Conservation (phyloP, 306 rosid genomes). For the Acacia confusa region DNA sequence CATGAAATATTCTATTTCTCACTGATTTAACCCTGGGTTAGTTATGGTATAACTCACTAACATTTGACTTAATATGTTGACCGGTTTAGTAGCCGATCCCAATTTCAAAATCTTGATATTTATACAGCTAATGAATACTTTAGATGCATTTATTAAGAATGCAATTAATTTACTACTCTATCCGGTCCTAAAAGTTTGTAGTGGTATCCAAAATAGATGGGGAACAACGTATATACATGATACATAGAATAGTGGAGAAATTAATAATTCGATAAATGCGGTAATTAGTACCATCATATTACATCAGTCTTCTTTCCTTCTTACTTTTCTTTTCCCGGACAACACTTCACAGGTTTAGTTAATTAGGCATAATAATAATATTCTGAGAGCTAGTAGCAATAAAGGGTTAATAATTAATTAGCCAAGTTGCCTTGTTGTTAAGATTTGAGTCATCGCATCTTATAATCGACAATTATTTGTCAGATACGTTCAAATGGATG, state of each 20-base stretch:
- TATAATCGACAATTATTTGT: conserved; percentile 40
- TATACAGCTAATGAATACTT: neutral
- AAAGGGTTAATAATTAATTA: conserved; percentile 19
- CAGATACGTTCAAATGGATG: conserved; percentile 65
- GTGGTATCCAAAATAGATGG: neutral
- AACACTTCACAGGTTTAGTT: conserved; percentile 8
- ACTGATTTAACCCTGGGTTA: too few relatives aligned
- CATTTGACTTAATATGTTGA: too few relatives aligned
- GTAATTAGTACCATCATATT: conserved; percentile 4
- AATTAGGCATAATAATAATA: neutral
- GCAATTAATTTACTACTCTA: neutral
- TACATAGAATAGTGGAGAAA: neutral
- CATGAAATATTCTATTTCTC: too few relatives aligned
- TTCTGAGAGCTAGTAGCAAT: conserved; percentile 10
- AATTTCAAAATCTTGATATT: too few relatives aligned
- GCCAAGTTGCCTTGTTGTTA: conserved; percentile 37
- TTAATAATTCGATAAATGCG: neutral
- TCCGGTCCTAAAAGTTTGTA: too few relatives aligned
- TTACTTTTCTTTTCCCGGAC: neutral
- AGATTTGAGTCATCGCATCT: conserved; percentile 43
- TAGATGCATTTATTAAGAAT: neutral
- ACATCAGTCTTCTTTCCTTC: neutral
- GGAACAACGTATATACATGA: neutral
- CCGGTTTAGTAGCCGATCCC: too few relatives aligned
- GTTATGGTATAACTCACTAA: too few relatives aligned